Conservation (phyloP, 768 basidiomycete genomes). For the Suillus brevipes region DNA sequence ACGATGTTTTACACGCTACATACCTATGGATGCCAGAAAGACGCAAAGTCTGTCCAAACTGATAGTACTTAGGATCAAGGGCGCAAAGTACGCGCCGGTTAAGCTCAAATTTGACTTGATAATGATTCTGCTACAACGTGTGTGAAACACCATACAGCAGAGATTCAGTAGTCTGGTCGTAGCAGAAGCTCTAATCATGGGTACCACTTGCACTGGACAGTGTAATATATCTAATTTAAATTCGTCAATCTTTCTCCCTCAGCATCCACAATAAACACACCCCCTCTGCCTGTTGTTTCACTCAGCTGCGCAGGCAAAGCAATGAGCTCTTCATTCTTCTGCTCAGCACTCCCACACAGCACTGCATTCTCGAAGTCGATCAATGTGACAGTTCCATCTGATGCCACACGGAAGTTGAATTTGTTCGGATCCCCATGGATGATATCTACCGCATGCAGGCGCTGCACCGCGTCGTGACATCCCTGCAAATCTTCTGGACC, state of each 20-base stretch:
- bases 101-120: too few relatives aligned
- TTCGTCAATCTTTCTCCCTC: too few relatives aligned
- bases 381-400: neutral
- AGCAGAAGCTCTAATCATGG: too few relatives aligned
- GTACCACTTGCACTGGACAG: too few relatives aligned
- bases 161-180: too few relatives aligned
- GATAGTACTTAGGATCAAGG: too few relatives aligned
- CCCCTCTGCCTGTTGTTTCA: neutral
- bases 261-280: neutral
- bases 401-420: neutral
- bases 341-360: neutral
- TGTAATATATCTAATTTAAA: too few relatives aligned
- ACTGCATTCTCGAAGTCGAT: neutral
- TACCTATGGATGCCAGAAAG: neutral
- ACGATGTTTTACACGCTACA: neutral
- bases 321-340: neutral
- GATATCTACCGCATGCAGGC: neutral
- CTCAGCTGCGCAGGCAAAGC: neutral
- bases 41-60: neutral
- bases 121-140: too few relatives aligned
- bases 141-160: too few relatives aligned
- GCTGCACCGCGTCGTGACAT: neutral
- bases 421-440: neutral
- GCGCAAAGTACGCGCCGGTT: too few relatives aligned
- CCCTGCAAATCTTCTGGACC: neutral